phyloP scores from a whole-genome alignment of 2,329 filamentous ascomycete genomes.

The Lachnellula occidentalis region DNA sequence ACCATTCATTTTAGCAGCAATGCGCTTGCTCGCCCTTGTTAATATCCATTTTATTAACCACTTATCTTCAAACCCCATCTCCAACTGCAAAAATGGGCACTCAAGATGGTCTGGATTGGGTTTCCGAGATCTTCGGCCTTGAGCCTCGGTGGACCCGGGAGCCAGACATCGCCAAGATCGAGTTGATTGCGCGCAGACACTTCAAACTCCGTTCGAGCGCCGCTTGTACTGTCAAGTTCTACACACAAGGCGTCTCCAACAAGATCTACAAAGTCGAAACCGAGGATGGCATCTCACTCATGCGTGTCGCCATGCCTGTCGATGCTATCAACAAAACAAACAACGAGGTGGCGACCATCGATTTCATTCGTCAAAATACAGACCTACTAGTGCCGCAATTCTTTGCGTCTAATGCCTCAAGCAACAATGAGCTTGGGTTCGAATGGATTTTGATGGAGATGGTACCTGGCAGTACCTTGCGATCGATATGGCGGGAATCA shows the following conservation, averaged over 20 bases:
- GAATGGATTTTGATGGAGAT: slow-evolving; percentile 38
- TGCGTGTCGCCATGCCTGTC: slow-evolving; percentile 35
- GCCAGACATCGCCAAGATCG: slow-evolving; percentile 24
- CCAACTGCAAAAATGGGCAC: background rate
- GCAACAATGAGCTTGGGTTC: slow-evolving; percentile 33
- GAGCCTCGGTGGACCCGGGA: slow-evolving; percentile 26
- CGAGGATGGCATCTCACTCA: slow-evolving; percentile 23
- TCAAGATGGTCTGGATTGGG: background rate
- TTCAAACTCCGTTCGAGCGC: slow-evolving; percentile 16
- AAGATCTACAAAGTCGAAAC: slow-evolving; percentile 30
- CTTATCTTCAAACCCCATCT: background rate
- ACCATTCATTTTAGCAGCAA: no score
- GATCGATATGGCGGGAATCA: slow-evolving; percentile 31
- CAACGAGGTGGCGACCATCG: slow-evolving; percentile 36
- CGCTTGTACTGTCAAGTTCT: slow-evolving; percentile 22
- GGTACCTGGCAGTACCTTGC: slow-evolving; percentile 18
- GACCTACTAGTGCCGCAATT: slow-evolving; percentile 33
- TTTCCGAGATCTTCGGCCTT: slow-evolving; percentile 2
- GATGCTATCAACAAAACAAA: slow-evolving; percentile 34
- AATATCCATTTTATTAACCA: no score
- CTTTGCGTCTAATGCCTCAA: slow-evolving; percentile 30
- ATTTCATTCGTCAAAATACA: slow-evolving; percentile 30
- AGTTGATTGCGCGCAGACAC: slow-evolving; percentile 22
- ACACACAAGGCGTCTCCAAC: slow-evolving; percentile 28
- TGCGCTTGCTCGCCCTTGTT: no score